A percentile compares a stretch with the other conserved stretches of the same genome.
Evolutionary conservation across 2,329 filamentous ascomycete species (phyloP).

Genomic region (Cladosporium oxysporum): DNA sequence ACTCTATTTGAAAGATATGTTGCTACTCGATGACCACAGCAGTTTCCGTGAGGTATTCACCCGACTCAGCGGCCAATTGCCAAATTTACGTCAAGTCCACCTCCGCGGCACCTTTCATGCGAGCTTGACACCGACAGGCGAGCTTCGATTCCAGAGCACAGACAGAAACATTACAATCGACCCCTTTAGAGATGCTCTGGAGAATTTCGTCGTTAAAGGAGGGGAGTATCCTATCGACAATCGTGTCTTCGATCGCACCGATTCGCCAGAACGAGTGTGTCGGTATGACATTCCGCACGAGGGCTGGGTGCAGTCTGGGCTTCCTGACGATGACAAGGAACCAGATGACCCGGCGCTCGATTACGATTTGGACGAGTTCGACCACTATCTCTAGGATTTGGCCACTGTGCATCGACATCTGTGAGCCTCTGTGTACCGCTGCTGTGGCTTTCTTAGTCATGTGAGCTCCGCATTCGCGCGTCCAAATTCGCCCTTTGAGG

Average conservation of each 20-base stretch:
- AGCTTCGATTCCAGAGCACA: background rate
- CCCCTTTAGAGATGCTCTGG: background rate
- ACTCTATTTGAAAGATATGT: background rate
- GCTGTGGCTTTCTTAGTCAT: too few species aligned
- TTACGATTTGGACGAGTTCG: background rate
- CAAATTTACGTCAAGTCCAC: background rate
- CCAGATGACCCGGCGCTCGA: background rate
- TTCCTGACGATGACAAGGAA: background rate
- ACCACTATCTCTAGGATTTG: background rate
- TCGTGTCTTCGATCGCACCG: too few species aligned
- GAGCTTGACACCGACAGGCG: too few species aligned
- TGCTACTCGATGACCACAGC: background rate
- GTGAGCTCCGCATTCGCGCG: too few species aligned
- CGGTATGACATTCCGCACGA: too few species aligned
- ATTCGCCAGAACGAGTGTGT: too few species aligned
- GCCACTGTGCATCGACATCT: too few species aligned
- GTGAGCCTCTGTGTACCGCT: too few species aligned
- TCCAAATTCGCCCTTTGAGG: too few species aligned
- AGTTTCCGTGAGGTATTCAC: background rate
- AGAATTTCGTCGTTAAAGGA: background rate
- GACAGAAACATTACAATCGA: too few species aligned
- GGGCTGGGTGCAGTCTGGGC: background rate
- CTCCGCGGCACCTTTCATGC: background rate
- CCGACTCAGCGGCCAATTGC: background rate
- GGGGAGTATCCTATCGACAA: background rate